A percentile compares a stretch with the other conserved stretches of the same genome.
Evolutionary conservation across 106 monocot species (phyloP).

Genomic region (Phalaenopsis aphrodite): DNA sequence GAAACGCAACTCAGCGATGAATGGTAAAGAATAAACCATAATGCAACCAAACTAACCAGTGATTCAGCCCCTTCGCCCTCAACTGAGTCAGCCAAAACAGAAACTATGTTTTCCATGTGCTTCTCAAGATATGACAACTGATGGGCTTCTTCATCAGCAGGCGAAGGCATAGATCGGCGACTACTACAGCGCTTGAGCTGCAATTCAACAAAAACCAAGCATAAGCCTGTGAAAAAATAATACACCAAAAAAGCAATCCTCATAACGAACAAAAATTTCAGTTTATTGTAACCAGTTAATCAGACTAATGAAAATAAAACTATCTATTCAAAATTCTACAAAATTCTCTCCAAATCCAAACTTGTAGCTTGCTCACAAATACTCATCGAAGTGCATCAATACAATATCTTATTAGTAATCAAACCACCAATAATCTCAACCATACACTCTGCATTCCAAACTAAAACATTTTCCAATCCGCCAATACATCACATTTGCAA

Average conservation of each 20-base stretch:
- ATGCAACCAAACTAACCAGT: constrained; percentile 47
- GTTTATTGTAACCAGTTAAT: not conserved
- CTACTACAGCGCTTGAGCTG: constrained; percentile 90
- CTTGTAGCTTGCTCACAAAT: not conserved
- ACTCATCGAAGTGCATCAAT: not conserved
- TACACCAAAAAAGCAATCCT: not conserved
- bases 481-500: not conserved
- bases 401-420: not conserved
- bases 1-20: not conserved
- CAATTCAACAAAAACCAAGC: constrained; percentile 3
- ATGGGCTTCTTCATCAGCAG: constrained; percentile 88
- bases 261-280: too few relatives aligned
- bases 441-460: not conserved
- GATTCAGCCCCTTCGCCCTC: constrained; percentile 68
- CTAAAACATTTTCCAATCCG: not conserved
- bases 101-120: constrained; percentile 76
- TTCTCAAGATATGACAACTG: constrained; percentile 92
- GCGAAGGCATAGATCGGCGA: constrained; percentile 87
- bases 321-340: not conserved
- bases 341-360: not conserved
- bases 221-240: not conserved
- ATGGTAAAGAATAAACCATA: not conserved
- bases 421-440: not conserved
- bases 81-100: constrained; percentile 65
- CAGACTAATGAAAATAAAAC: not conserved